Base-by-base conservation (phyloP, 306 rosid species). In the Ceratonia siliqua region DNA sequence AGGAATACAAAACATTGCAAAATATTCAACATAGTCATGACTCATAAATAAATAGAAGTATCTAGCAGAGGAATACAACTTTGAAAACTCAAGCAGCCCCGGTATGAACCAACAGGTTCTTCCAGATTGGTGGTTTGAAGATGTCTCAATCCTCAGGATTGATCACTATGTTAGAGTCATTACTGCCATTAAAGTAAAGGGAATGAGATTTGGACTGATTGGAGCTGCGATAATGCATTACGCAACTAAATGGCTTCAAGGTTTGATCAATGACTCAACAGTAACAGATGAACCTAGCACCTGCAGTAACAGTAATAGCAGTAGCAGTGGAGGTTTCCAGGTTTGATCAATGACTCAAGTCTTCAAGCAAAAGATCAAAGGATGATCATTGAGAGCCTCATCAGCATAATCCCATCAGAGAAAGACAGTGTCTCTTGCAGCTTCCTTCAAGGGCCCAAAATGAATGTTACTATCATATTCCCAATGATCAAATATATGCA, bases 71-170 rank as follows among this genome's bases (percentile, higher is more conserved):
- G n/a, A n/a, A n/a, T n/a, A n/a, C n/a, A n/a, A n/a, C n/a, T n/a
- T n/a, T n/a, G n/a, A n/a, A n/a, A n/a, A n/a, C n/a, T n/a, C n/a
- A n/a, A n/a, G n/a, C n/a, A 92, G 96, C 72, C 96, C 99, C 1
- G 68, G 91, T 74, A 82, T 87, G 86, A 89, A 75, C 25, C 96
- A 88, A 45, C 84, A 64, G 9, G 98, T 89, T 66, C 98, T 98
- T 57, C 92, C 91, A 42, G 98, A 95, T 84, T 95, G 99, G 99
- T 95, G 99, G 99, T 95, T 92, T 75, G 99, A 95, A 80, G 99
- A 95, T 69, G 93, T 87, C 67, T 87, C 98, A 6, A 87, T 95
- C 53, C 89, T 95, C 10, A 88, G 98, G 87, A 95, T 95, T 72
- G 99, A 95, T 85, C 99, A 95, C 68, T 95, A 86, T 86, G 94